phyloP scores from a whole-genome alignment of 2,329 filamentous ascomycete genomes.

The Corinectria fuckeliana region DNA sequence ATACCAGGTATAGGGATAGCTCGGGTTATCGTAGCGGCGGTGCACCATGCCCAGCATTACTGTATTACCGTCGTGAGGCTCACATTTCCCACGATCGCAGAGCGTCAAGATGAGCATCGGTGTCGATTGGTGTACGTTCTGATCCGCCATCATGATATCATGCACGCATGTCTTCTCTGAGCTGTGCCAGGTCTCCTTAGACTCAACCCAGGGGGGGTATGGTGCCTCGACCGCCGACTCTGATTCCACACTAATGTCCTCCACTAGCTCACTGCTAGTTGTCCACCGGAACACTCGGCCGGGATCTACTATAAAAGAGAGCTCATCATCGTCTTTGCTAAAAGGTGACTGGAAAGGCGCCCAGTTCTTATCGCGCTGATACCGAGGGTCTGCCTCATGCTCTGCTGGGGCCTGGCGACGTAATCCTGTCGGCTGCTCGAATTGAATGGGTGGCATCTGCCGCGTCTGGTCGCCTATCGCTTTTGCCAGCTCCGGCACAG shows the following conservation, averaged over 20 bases:
- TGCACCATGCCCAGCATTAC: slow-evolving; percentile 33
- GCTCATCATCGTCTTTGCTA: background rate
- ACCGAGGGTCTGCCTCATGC: background rate
- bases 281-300: background rate
- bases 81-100: slow-evolving; percentile 27
- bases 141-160: slow-evolving; percentile 33
- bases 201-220: slow-evolving; percentile 23
- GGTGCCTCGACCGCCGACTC: slow-evolving; percentile 31
- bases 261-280: background rate
- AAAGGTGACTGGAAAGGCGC: slow-evolving; percentile 1
- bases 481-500: slow-evolving; percentile 26
- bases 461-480: slow-evolving; percentile 28
- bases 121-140: slow-evolving; percentile 32
- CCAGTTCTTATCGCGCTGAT: slow-evolving; percentile 3
- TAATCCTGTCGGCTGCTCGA: slow-evolving; percentile 25
- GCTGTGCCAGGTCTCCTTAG: slow-evolving; percentile 30
- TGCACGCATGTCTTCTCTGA: slow-evolving; percentile 25
- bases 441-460: slow-evolving; percentile 25
- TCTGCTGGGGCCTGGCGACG: slow-evolving; percentile 22
- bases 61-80: slow-evolving; percentile 29
- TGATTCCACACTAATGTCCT: background rate
- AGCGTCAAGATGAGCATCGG: slow-evolving; percentile 33
- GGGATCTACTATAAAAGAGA: background rate
- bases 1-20: slow-evolving; percentile 31
- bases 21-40: slow-evolving; percentile 32